These are phyloP conservation scores for Cutaneotrichosporon cavernicola DNA, from an alignment of 1,284 basidiomycete genomes.

Conservation along the genomic window DNA sequence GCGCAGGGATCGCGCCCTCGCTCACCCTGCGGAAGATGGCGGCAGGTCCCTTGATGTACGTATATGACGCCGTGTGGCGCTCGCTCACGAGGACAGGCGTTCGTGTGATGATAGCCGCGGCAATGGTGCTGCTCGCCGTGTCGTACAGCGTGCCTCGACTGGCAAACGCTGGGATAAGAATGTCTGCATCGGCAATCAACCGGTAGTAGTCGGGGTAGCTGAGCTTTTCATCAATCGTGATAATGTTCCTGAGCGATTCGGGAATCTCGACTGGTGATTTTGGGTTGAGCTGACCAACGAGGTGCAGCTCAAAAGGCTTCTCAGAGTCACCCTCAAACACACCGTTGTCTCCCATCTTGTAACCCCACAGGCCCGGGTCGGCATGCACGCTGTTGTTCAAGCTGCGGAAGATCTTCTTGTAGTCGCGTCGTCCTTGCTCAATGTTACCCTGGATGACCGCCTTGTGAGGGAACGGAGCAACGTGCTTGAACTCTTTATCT, in stretches of 20 bases:
- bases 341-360: not conserved
- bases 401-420: conserved; percentile 12
- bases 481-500: not conserved
- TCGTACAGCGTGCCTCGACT: conserved; percentile 4
- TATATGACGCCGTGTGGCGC: conserved; percentile 12
- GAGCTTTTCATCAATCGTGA: conserved; percentile 8
- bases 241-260: conserved; percentile 5
- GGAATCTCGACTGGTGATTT: conserved; percentile 1
- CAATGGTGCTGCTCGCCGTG: conserved; percentile 17
- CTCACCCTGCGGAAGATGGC: not conserved
- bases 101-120: conserved; percentile 12
- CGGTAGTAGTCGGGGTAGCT: conserved; percentile 16
- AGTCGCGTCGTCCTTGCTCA: conserved; percentile 14
- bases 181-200: conserved; percentile 9
- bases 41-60: conserved; percentile 14
- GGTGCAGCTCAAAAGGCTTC: conserved; percentile 13
- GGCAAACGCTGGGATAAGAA: conserved; percentile 14
- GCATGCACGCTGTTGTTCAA: conserved; percentile 6
- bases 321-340: not conserved
- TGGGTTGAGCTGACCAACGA: conserved; percentile 12
- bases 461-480: conserved; percentile 6
- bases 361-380: conserved; percentile 16
- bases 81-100: conserved; percentile 16
- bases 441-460: conserved; percentile 22
- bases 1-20: conserved; percentile 8